Conservation (phyloP, 805 yeast genomes). For the Schwanniomyces occidentalis region DNA sequence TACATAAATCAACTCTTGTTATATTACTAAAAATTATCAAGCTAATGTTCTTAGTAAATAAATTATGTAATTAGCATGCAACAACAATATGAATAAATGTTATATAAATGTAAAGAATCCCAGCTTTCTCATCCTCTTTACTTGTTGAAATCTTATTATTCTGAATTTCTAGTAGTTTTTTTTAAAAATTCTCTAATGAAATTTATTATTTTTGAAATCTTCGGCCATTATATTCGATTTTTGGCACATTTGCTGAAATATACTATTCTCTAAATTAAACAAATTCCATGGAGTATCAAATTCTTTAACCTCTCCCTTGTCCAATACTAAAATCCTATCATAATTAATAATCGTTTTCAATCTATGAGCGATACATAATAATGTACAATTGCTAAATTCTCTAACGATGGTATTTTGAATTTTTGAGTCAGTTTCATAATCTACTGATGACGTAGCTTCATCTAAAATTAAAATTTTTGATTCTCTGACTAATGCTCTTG, state of each 20-base stretch:
- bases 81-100: too few relatives aligned
- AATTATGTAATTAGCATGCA: too few relatives aligned
- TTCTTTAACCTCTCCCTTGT: slow-evolving; percentile 74
- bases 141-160: too few relatives aligned
- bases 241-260: slow-evolving; percentile 72
- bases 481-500: slow-evolving; percentile 78
- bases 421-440: slow-evolving; percentile 81
- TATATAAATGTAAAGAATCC: too few relatives aligned
- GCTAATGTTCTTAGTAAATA: too few relatives aligned
- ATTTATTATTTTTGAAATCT: slow-evolving; percentile 35
- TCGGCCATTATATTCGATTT: slow-evolving; percentile 42
- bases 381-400: slow-evolving; percentile 72
- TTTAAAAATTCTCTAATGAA: neutral
- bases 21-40: too few relatives aligned
- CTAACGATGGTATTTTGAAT: slow-evolving; percentile 72
- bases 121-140: too few relatives aligned
- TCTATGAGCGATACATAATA: slow-evolving; percentile 87
- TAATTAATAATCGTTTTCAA: slow-evolving; percentile 71
- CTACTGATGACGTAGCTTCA: slow-evolving; percentile 81
- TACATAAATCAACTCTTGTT: too few relatives aligned
- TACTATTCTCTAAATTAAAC: slow-evolving; percentile 50
- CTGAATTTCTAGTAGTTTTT: too few relatives aligned
- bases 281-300: slow-evolving; percentile 74
- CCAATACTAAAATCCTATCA: slow-evolving; percentile 79
- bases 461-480: slow-evolving; percentile 79